A percentile compares a stretch with the other conserved stretches of the same genome.
phyloP scores from a whole-genome alignment of 352 stramenopile genomes.

The Pythium plurisporium region DNA sequence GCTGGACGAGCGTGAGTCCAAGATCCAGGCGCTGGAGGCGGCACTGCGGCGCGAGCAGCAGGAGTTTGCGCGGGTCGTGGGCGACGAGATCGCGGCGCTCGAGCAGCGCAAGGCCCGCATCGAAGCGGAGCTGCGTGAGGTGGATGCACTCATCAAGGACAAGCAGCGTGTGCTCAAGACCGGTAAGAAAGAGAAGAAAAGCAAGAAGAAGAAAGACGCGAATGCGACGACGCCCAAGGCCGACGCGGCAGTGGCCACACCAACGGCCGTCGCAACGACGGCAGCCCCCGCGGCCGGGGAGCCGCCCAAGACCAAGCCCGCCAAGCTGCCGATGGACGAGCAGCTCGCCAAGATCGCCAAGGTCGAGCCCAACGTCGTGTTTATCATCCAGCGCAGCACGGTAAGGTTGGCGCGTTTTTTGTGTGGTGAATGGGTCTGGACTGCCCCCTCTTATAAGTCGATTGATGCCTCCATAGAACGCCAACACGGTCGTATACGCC shows the following conservation, averaged over 20 bases:
- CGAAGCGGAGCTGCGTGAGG: slow-evolving; percentile 37
- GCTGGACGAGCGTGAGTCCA: slow-evolving; percentile 74
- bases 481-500: slow-evolving; percentile 85
- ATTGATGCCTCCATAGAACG: too few relatives aligned
- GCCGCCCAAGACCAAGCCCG: slow-evolving; percentile 27
- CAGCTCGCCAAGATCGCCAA: slow-evolving; percentile 61
- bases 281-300: neutral
- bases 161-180: slow-evolving; percentile 53
- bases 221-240: neutral
- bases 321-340: slow-evolving; percentile 57
- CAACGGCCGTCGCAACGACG: slow-evolving; percentile 7
- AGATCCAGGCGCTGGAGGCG: slow-evolving; percentile 74
- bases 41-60: slow-evolving; percentile 73
- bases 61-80: slow-evolving; percentile 51
- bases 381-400: slow-evolving; percentile 86
- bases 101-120: slow-evolving; percentile 42
- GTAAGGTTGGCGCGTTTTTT: slow-evolving; percentile 27
- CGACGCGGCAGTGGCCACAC: neutral
- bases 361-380: slow-evolving; percentile 69
- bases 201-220: slow-evolving; percentile 39
- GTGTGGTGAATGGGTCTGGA: neutral
- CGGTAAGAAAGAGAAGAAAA: slow-evolving; percentile 36
- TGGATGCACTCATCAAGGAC: slow-evolving; percentile 52
- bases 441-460: neutral
- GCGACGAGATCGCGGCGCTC: slow-evolving; percentile 65